phyloP scores from a whole-genome alignment of 108 stramenopile genomes.

The Chaetoceros muelleri region DNA sequence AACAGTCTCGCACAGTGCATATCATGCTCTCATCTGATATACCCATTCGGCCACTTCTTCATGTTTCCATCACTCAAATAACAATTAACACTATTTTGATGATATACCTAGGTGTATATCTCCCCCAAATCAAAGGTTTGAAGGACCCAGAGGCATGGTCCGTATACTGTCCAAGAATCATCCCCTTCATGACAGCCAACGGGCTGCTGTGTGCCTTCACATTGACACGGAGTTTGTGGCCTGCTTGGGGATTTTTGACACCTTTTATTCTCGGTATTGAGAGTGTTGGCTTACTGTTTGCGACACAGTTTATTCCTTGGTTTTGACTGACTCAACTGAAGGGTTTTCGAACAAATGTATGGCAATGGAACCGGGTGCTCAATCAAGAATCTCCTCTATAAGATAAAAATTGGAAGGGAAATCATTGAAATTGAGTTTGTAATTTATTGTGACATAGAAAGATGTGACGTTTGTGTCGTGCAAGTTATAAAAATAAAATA shows the following conservation, averaged over 20 bases:
- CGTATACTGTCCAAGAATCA: conserved; percentile 85
- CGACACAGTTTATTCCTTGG: conserved; percentile 80
- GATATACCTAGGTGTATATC: conserved; percentile 48
- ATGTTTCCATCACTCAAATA: conserved; percentile 20
- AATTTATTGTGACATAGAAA: too few species aligned
- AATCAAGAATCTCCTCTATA: too few species aligned
- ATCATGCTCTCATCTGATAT: conserved; percentile 26
- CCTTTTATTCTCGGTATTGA: conserved; percentile 71
- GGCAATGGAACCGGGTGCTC: too few species aligned
- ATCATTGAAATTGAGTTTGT: too few species aligned
- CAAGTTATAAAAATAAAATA: too few species aligned
- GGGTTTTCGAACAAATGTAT: too few species aligned
- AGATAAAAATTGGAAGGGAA: too few species aligned
- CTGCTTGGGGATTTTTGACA: conserved; percentile 82
- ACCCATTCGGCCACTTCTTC: conserved; percentile 33
- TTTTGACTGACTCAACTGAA: too few species aligned
- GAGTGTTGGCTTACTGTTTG: conserved; percentile 64
- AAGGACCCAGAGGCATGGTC: conserved; percentile 59
- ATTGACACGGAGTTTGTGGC: conserved; percentile 68
- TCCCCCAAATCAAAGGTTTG: conserved; percentile 33
- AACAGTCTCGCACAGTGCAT: conserved; percentile 33
- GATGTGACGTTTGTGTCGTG: too few species aligned
- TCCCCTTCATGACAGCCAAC: conserved; percentile 58
- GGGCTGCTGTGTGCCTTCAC: conserved; percentile 47
- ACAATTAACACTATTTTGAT: conserved; percentile 27